A percentile compares a stretch with the other conserved stretches of the same genome.
phyloP scores from a whole-genome alignment of 1,284 basidiomycete genomes.

The Boletus smithii region DNA sequence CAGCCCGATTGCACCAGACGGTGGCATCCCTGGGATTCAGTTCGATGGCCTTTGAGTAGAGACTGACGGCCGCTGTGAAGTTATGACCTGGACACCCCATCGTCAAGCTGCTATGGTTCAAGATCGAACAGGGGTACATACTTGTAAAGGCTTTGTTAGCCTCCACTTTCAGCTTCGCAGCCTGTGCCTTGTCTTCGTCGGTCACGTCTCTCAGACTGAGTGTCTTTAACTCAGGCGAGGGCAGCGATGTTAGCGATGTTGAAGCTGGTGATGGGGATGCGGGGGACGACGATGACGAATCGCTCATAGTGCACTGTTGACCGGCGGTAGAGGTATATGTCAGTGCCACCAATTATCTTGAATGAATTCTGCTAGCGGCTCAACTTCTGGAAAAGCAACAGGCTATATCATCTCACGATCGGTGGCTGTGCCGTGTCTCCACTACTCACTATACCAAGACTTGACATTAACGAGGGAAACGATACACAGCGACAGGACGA shows the following conservation, averaged over 20 bases:
- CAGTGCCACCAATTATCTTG: neutral
- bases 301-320: constrained; percentile 40
- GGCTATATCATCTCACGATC: constrained; percentile 28
- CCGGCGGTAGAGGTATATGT: neutral
- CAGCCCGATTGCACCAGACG: constrained; percentile 78
- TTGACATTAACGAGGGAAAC: constrained; percentile 4
- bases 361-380: too few species aligned
- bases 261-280: constrained; percentile 44
- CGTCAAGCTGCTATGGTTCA: constrained; percentile 1
- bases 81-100: constrained; percentile 44
- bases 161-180: constrained; percentile 69
- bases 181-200: constrained; percentile 65
- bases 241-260: constrained; percentile 49
- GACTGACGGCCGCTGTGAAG: constrained; percentile 59
- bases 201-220: constrained; percentile 56
- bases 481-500: neutral
- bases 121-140: constrained; percentile 31
- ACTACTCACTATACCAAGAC: neutral
- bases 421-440: constrained; percentile 25
- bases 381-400: neutral
- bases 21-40: constrained; percentile 76
- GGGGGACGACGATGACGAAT: constrained; percentile 30
- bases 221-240: constrained; percentile 55
- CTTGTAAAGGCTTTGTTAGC: constrained; percentile 86
- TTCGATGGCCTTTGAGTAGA: constrained; percentile 78